These are phyloP conservation scores for Mucor racemosus DNA, from an alignment of 371 early-diverging fungal genomes.

Conservation along the genomic window DNA sequence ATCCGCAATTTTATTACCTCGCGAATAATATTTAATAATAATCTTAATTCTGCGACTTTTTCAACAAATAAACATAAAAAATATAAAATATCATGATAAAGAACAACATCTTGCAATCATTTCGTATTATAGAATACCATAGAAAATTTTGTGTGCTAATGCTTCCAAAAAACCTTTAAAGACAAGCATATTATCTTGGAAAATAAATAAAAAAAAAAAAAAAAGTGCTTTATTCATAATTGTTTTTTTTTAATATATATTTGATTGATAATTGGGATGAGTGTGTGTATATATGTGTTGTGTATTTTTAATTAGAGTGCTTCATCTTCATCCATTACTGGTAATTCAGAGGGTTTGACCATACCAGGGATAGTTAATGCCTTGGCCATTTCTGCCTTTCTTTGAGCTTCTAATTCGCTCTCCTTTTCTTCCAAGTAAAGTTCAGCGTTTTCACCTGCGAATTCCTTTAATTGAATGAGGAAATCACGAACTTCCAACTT, in stretches of 20 bases:
- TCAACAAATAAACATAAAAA: too few species aligned
- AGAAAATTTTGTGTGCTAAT: too few species aligned
- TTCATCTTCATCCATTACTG: conserved; percentile 72
- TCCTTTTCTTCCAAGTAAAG: conserved; percentile 94
- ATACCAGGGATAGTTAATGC: conserved; percentile 95
- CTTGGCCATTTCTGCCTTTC: conserved; percentile 79
- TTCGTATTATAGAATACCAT: not conserved
- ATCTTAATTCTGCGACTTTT: too few species aligned
- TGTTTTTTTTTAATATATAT: conserved; percentile 10
- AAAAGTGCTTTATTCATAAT: not conserved
- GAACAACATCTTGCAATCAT: too few species aligned
- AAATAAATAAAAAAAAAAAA: not conserved
- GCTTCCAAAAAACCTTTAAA: too few species aligned
- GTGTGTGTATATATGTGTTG: not conserved
- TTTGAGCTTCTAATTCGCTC: conserved; percentile 80
- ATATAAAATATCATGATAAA: too few species aligned
- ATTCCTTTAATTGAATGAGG: conserved; percentile 95
- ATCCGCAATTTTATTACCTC: conserved; percentile 21
- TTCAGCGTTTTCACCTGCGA: conserved; percentile 90
- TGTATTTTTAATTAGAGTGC: conserved; percentile 25
- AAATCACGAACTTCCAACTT: conserved; percentile 96
- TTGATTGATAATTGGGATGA: not conserved
- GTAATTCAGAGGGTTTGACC: conserved; percentile 93
- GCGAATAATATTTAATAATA: not conserved
- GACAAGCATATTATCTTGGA: not conserved